phyloP scores from a whole-genome alignment of 2,329 filamentous ascomycete species.

The Botrytis fragariae region DNA sequence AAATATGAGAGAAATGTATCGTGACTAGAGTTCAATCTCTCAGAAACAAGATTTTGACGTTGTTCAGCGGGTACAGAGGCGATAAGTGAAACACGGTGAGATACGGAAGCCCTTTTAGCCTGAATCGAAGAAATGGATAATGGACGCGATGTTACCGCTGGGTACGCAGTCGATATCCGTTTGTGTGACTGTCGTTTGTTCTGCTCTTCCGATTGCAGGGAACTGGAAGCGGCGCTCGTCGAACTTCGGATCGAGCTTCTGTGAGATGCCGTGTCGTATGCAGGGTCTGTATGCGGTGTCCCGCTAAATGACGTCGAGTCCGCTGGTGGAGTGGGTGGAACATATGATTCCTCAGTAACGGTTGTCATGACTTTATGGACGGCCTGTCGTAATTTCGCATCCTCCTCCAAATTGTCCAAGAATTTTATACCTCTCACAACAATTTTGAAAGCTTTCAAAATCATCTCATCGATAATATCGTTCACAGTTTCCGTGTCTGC shows the following conservation, averaged over 20 bases:
- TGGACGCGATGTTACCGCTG: slow-evolving; percentile 30
- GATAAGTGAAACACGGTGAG: slow-evolving; percentile 77
- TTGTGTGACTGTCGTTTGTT: slow-evolving; percentile 35
- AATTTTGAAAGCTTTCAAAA: slow-evolving; percentile 89
- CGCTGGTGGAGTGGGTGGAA: slow-evolving; percentile 62
- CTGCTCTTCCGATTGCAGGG: slow-evolving; percentile 34
- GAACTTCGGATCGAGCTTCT: slow-evolving; percentile 37
- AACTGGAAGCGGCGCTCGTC: slow-evolving; percentile 33
- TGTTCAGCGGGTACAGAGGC: slow-evolving; percentile 61
- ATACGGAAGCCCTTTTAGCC: slow-evolving; percentile 36
- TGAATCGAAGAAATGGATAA: slow-evolving; percentile 33
- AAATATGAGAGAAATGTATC: slow-evolving; percentile 88
- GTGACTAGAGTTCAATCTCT: slow-evolving; percentile 74
- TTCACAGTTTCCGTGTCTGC: slow-evolving; percentile 59
- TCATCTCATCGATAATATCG: slow-evolving; percentile 85
- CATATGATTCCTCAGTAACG: slow-evolving; percentile 55
- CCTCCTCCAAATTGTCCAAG: slow-evolving; percentile 77
- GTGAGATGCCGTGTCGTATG: slow-evolving; percentile 37
- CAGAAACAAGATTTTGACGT: slow-evolving; percentile 75
- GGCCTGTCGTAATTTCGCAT: slow-evolving; percentile 49
- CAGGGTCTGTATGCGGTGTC: slow-evolving; percentile 45
- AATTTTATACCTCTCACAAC: slow-evolving; percentile 90
- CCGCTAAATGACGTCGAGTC: slow-evolving; percentile 51
- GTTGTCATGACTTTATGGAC: slow-evolving; percentile 60
- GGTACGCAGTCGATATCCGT: slow-evolving; percentile 31